Evolutionary conservation across 2,329 filamentous ascomycete genomes (phyloP).

Genomic region (Hyphodiscus sp.): DNA sequence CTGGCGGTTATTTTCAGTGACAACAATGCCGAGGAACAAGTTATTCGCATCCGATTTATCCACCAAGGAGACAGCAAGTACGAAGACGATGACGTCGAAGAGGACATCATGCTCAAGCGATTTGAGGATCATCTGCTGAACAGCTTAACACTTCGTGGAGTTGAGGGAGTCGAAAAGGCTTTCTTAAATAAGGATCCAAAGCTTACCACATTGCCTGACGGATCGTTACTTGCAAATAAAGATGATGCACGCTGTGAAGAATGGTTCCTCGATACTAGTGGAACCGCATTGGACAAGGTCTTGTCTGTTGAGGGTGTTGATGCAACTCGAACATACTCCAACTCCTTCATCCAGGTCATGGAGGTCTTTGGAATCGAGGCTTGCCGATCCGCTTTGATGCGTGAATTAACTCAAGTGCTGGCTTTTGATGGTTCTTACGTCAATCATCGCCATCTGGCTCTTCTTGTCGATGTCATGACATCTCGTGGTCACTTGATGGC

Average conservation of each 20-base stretch:
- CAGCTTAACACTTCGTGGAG: conserved; percentile 83
- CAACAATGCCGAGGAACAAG: conserved; percentile 92
- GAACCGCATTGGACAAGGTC: conserved; percentile 78
- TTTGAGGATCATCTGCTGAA: conserved; percentile 89
- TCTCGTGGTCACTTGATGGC: conserved; percentile 90
- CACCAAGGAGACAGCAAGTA: conserved; percentile 64
- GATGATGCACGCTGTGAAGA: conserved; percentile 72
- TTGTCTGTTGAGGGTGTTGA: conserved; percentile 86
- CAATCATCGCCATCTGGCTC: conserved; percentile 94
- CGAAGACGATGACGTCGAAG: conserved; percentile 68
- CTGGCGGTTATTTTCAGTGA: conserved; percentile 94
- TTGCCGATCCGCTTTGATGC: conserved; percentile 76
- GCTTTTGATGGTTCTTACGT: conserved; percentile 99
- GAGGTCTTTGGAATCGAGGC: conserved; percentile 96
- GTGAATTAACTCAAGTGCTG: conserved; percentile 85
- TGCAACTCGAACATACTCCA: conserved; percentile 78
- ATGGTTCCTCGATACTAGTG: conserved; percentile 94
- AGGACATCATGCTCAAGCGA: conserved; percentile 88
- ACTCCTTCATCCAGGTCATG: conserved; percentile 91
- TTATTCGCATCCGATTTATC: conserved; percentile 86
- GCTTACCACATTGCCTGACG: conserved; percentile 61
- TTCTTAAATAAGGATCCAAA: conserved; percentile 81
- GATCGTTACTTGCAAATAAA: conserved; percentile 68
- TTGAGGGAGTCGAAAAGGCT: conserved; percentile 79
- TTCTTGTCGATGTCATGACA: conserved; percentile 97